These are phyloP conservation scores for Rhizoctonia solani DNA, from an alignment of 1,284 basidiomycete species.

Conservation along the genomic window DNA sequence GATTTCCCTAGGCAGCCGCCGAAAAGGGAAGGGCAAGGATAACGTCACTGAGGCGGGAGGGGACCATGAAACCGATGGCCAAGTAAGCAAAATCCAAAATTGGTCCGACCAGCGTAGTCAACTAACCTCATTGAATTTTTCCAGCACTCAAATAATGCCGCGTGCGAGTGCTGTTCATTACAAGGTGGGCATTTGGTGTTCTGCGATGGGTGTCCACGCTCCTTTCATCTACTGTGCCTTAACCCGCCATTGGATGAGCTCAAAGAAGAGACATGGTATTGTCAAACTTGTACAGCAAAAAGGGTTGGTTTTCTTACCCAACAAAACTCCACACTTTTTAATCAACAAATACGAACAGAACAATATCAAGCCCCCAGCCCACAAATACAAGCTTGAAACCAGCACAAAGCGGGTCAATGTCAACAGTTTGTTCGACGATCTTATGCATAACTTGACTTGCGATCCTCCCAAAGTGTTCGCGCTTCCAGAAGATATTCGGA, in stretches of 20 bases:
- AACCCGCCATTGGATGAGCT: constrained; percentile 92
- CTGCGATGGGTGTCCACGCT: constrained; percentile 95
- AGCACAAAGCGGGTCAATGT: constrained; percentile 15
- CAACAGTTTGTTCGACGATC: constrained; percentile 49
- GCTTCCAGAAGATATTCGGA: constrained; percentile 85
- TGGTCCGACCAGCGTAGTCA: constrained; percentile 1
- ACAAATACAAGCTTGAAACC: constrained; percentile 36
- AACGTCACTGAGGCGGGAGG: constrained; percentile 16
- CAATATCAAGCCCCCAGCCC: constrained; percentile 30
- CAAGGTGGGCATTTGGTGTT: constrained; percentile 78
- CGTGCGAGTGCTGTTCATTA: constrained; percentile 20
- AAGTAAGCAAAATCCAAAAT: background rate
- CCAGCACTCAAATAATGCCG: constrained; percentile 15
- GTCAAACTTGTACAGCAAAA: constrained; percentile 71
- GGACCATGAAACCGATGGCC: constrained; percentile 27
- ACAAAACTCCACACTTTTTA: background rate
- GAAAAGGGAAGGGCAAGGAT: constrained; percentile 38
- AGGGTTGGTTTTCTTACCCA: constrained; percentile 55
- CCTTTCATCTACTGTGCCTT: constrained; percentile 95
- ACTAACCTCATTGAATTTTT: constrained; percentile 16
- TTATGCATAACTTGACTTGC: constrained; percentile 67
- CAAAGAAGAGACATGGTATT: constrained; percentile 92
- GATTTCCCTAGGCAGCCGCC: background rate
- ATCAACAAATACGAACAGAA: constrained; percentile 6
- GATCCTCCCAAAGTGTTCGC: constrained; percentile 82